phyloP scores from a whole-genome alignment of 768 basidiomycete genomes.

The Paxillus ammoniavirescens region DNA sequence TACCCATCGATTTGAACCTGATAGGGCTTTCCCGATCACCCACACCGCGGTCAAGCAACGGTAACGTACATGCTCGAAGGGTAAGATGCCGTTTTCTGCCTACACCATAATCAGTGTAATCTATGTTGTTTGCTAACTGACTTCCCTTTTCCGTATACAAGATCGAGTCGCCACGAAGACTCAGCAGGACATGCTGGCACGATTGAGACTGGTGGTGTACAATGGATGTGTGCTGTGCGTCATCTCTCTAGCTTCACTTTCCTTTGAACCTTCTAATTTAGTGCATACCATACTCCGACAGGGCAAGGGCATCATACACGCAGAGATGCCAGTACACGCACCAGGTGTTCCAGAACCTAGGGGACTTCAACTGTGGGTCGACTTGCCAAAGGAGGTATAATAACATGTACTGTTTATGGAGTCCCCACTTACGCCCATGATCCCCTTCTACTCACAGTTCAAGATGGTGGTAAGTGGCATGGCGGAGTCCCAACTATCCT shows the following conservation, averaged over 20 bases:
- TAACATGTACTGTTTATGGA: not conserved
- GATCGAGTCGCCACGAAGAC: constrained; percentile 84
- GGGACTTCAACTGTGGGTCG: constrained; percentile 88
- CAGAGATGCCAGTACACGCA: constrained; percentile 86
- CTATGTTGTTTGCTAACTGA: not conserved
- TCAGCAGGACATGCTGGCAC: constrained; percentile 82
- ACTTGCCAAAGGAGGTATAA: constrained; percentile 66
- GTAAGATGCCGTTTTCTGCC: constrained; percentile 28
- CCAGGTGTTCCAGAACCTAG: constrained; percentile 65
- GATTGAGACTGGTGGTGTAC: constrained; percentile 80
- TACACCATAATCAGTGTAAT: not conserved
- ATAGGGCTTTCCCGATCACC: constrained; percentile 90
- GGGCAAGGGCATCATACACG: constrained; percentile 74
- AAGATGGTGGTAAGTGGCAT: constrained; percentile 65
- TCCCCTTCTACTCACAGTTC: constrained; percentile 42
- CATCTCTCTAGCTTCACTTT: constrained; percentile 4
- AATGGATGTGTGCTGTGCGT: constrained; percentile 90
- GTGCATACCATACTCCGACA: constrained; percentile 13
- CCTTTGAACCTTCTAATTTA: not conserved
- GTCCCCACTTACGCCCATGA: constrained; percentile 13
- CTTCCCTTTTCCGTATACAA: constrained; percentile 22
- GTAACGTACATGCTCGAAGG: constrained; percentile 91
- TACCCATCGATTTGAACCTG: not conserved
- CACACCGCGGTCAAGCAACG: constrained; percentile 86
- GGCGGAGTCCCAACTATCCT: not conserved